Base-by-base conservation (phyloP, 495 filamentous ascomycete species). In the Pyrenula massariospora region DNA sequence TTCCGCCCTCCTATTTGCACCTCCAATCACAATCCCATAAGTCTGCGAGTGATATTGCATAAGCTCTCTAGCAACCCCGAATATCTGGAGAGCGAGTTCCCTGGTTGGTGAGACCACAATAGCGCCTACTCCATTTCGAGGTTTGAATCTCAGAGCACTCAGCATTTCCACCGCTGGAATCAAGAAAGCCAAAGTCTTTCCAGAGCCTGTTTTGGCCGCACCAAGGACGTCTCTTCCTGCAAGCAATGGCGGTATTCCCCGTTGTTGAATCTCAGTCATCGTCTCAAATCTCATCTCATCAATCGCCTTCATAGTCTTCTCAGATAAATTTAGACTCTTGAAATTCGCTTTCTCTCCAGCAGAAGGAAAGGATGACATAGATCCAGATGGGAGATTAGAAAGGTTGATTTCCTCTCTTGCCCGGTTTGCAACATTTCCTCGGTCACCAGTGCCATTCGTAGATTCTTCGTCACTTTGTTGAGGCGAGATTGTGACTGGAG, bases 81-180 rank as follows among this genome's bases (percentile, higher is more conserved):
- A 97, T 22, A 97, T 98, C 68, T 98, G 93, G 15, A 98, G 77
- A 0, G 93, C 93, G 50, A 98, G 73, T 63, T 98, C 93, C 42
- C 54, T 21, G 0, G 89, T 92, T 0, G 89, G 89, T 2, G 88
- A 87, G 22, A 97, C 87, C 1, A 96, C 80, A 52, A 95, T 84
- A 52, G 86, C 89, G 57, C 92, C 91, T 53, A 89, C 92, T 64
- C 77, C 85, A 61, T 87, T 87, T 61, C 86, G 68, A 2, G 86
- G 84, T 68, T 94, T 95, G 77, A 95, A 97, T 54, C 86, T 82
- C 62, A 98, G 74, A 0, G 91, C 86, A 66, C 82, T 84, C 47
- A 98, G 80, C 88, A 97, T 95, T 73, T 98, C 93, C 21, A 97
- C 78, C 0, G 89, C 91, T 22, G 93, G 93, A 36, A 97, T 95